Conservation (phyloP, 2,329 filamentous ascomycete genomes). For the Lachnellula cervina region DNA sequence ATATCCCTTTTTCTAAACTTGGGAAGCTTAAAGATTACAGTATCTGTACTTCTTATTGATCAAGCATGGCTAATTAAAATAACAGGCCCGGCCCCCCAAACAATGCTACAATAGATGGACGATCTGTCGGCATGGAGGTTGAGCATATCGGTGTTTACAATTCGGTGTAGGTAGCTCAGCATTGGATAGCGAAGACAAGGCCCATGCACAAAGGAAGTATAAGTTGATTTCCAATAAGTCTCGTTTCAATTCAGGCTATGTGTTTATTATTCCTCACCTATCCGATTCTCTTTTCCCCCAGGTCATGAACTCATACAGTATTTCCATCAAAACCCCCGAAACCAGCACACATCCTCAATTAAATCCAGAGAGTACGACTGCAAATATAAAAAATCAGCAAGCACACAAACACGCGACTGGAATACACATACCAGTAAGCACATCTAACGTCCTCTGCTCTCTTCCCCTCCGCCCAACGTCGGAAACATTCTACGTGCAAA, state of each 20-base stretch:
- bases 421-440: neutral
- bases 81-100: slow-evolving; percentile 31
- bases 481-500: neutral
- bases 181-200: too few species aligned
- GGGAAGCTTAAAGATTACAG: neutral
- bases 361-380: neutral
- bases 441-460: neutral
- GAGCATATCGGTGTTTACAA: slow-evolving; percentile 38
- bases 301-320: neutral
- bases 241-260: neutral
- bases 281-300: too few species aligned
- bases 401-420: neutral
- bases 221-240: neutral
- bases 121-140: slow-evolving; percentile 34
- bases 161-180: slow-evolving; percentile 4
- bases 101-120: slow-evolving; percentile 31
- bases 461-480: neutral
- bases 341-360: neutral
- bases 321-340: neutral
- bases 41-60: slow-evolving; percentile 9
- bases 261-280: too few species aligned
- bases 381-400: neutral
- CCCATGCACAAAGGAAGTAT: too few species aligned
- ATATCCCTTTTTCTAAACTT: neutral
- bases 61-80: too few species aligned